Base-by-base conservation (phyloP, 805 yeast species). In the Lipomyces spencermartinsiae region DNA sequence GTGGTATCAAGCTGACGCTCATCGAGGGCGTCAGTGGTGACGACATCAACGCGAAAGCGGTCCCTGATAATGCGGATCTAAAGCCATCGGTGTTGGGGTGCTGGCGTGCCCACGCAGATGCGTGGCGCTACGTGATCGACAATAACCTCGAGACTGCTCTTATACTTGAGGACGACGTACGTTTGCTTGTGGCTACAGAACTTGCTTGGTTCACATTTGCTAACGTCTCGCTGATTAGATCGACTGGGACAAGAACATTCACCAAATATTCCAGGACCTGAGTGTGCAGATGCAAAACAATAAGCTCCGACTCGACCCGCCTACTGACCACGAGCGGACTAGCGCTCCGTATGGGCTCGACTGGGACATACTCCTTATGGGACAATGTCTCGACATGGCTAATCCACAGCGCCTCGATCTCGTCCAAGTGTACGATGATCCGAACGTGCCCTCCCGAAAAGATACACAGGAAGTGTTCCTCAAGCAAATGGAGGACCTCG, bases 281-380 rank as follows among this genome's bases (percentile, higher is more conserved):
- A 46, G 59, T 29, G 9, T 57, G 8, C 62, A 62, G 55, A 51
- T 58, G 43, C 66, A 66, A 35, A 46, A 53, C 61, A 61, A 46
- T 31, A 37, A 57, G 31, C 51, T 61, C n/a, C 54, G 61, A 16
- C 58, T 53, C 19, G 53, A 25, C 35, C 58, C 65, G 46, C 49
- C 49, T 25, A 63, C 70, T 29, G 61, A 64, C 51, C 65, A 67
- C 55, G 68, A 67, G 43, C 51, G 35, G 39, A 53, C 51, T 7
- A 53, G 53, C 35, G 70, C 70, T 7, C 70, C 70, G 14, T 67
- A 67, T 56, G 70, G 65, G 8, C 67, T 67, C 33, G 70, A 67
- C 58, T 67, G 70, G 70, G 70, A 67, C 49, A 16, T 67, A 35
- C 58, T 67, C 35, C 10, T 53, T 19, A 51, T 64, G 29, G 70